These are phyloP conservation scores for Hemerocallis citrina DNA, from an alignment of 106 monocot species.

Conservation along the genomic window DNA sequence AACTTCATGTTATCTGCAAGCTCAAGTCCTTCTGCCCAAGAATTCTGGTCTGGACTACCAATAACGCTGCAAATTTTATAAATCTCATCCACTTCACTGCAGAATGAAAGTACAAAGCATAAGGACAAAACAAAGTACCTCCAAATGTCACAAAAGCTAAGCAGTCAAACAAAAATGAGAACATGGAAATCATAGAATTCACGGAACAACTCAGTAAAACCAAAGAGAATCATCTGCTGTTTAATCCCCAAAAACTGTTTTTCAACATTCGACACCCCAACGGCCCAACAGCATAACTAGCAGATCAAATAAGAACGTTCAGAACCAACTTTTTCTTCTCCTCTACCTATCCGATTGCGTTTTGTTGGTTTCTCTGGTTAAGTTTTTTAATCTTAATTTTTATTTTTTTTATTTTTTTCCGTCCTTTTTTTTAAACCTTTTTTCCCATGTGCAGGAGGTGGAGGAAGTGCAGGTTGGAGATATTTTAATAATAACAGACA, in stretches of 20 bases:
- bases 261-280: too few species aligned
- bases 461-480: too few species aligned
- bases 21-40: constrained; percentile 54
- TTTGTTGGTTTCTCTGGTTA: too few species aligned
- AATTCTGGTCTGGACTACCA: constrained; percentile 50
- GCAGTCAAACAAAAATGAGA: neutral
- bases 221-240: neutral
- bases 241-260: neutral
- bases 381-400: too few species aligned
- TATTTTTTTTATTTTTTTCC: too few species aligned
- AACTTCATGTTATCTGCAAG: constrained; percentile 40
- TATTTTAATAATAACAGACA: too few species aligned
- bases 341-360: too few species aligned
- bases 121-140: neutral
- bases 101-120: neutral
- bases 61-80: constrained; percentile 68
- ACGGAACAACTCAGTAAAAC: neutral
- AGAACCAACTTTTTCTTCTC: too few species aligned
- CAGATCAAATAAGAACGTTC: too few species aligned
- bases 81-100: constrained; percentile 65
- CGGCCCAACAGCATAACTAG: too few species aligned
- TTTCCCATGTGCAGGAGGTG: too few species aligned
- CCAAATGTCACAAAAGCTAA: neutral
- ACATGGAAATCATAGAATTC: neutral
- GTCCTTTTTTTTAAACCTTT: too few species aligned